Conservation (phyloP, 306 rosid species). For the Cicer cuneatum region DNA sequence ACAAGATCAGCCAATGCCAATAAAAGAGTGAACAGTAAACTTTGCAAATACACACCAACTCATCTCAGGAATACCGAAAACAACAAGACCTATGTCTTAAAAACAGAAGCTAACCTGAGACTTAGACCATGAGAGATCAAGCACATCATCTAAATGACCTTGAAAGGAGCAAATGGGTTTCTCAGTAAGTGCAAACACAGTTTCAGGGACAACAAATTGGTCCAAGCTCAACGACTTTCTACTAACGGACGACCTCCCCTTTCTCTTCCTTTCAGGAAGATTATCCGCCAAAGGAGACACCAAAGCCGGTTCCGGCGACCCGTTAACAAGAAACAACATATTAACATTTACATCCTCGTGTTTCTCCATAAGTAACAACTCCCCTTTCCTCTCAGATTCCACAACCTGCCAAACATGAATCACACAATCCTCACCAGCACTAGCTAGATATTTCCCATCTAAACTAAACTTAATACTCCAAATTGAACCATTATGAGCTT, state of each 20-base stretch:
- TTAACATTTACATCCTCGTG: conserved; percentile 66
- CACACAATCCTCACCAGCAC: conserved; percentile 97
- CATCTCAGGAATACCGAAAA: conserved; percentile 32
- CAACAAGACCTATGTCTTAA: conserved; percentile 2
- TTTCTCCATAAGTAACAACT: conserved; percentile 70
- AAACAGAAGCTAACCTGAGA: conserved; percentile 78
- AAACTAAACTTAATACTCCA: conserved; percentile 96
- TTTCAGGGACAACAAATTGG: conserved; percentile 71
- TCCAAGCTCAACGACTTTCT: conserved; percentile 87
- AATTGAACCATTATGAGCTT: conserved; percentile 86
- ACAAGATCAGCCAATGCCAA: conserved; percentile 12
- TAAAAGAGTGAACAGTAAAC: conserved; percentile 24
- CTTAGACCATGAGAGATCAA: conserved; percentile 98
- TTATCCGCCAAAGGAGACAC: conserved; percentile 64
- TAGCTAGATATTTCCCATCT: conserved; percentile 94
- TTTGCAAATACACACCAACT: conserved; percentile 18
- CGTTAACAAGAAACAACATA: conserved; percentile 68
- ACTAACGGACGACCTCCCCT: conserved; percentile 79
- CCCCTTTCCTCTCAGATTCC: conserved; percentile 88
- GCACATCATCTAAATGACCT: conserved; percentile 89
- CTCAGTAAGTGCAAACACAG: conserved; percentile 80
- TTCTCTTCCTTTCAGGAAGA: conserved; percentile 75
- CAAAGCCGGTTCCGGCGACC: conserved; percentile 68
- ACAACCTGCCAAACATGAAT: conserved; percentile 95
- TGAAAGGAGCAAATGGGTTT: conserved; percentile 84